Conservation (phyloP, 2,329 filamentous ascomycete genomes). For the Alternaria postmessia region DNA sequence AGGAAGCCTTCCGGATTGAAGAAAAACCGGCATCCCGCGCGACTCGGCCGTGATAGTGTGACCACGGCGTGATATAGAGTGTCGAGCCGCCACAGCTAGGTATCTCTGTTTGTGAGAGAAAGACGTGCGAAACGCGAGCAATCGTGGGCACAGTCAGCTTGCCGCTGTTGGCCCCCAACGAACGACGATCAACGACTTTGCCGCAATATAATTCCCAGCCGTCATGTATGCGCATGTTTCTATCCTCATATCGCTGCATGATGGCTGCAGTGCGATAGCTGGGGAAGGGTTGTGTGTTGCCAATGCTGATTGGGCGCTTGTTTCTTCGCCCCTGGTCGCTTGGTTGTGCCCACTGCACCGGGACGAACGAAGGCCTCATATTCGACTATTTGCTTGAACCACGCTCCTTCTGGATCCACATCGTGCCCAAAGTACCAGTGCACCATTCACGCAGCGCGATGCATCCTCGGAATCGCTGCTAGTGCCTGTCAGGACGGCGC, state of each 20-base stretch:
- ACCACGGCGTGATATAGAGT: constrained; percentile 33
- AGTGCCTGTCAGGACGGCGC: constrained; percentile 1
- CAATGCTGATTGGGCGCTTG: constrained; percentile 25
- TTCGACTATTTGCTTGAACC: constrained; percentile 10
- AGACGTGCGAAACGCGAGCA: background rate
- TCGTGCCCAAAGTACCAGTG: constrained; percentile 4
- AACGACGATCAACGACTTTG: constrained; percentile 8
- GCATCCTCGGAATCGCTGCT: constrained; percentile 11
- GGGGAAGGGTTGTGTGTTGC: constrained; percentile 9
- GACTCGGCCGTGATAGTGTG: constrained; percentile 39
- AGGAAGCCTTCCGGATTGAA: constrained; percentile 4
- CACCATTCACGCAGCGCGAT: constrained; percentile 6
- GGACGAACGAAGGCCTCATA: constrained; percentile 17
- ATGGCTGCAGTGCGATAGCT: constrained; percentile 11
- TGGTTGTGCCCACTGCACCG: constrained; percentile 11
- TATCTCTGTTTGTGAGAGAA: background rate
- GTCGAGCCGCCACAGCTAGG: constrained; percentile 9
- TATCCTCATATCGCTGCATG: constrained; percentile 25
- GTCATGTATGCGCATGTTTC: constrained; percentile 14
- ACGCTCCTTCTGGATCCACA: background rate
- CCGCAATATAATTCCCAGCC: constrained; percentile 21
- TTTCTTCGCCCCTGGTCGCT: constrained; percentile 26
- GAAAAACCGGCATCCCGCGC: constrained; percentile 19
- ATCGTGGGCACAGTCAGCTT: constrained; percentile 20
- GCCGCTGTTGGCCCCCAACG: constrained; percentile 10